Percentiles rank a stretch among this genome's conserved stretches.
These are phyloP conservation scores for Fusarium musae DNA, from an alignment of 2,329 filamentous ascomycete genomes.

Conservation along the genomic window DNA sequence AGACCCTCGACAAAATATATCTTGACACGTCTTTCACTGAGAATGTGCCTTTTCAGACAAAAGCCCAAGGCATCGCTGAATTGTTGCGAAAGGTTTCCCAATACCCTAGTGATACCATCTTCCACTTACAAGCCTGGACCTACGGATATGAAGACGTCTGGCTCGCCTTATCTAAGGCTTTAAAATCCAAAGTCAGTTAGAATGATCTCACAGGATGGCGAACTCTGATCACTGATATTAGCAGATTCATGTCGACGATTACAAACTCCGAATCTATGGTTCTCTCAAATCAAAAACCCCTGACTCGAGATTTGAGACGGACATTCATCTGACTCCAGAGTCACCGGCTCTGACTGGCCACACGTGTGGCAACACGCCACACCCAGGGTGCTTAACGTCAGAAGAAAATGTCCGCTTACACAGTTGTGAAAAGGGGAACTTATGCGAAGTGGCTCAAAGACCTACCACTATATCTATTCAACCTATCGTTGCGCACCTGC, in stretches of 20 bases:
- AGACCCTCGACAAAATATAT: constrained; percentile 82
- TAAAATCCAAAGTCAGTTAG: constrained; percentile 68
- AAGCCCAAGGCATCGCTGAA: constrained; percentile 81
- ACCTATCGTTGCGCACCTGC: constrained; percentile 76
- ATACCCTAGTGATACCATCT: constrained; percentile 80
- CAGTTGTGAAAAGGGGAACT: constrained; percentile 82
- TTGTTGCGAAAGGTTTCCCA: constrained; percentile 73
- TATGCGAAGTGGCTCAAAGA: constrained; percentile 62
- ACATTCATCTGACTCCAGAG: constrained; percentile 63
- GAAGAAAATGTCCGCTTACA: constrained; percentile 75
- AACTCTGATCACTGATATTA: background rate
- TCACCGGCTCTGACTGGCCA: constrained; percentile 78
- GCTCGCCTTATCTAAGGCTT: constrained; percentile 78
- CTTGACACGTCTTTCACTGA: constrained; percentile 83
- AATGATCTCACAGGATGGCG: rapidly evolving
- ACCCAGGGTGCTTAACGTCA: constrained; percentile 77
- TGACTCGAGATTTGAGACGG: constrained; percentile 52
- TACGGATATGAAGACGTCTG: constrained; percentile 93
- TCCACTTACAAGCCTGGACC: constrained; percentile 90
- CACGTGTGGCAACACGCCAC: constrained; percentile 75
- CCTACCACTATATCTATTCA: constrained; percentile 76
- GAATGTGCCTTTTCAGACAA: constrained; percentile 62
- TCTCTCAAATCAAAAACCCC: constrained; percentile 63
- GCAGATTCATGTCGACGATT: constrained; percentile 83
- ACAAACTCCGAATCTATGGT: constrained; percentile 79